Evolutionary conservation across 768 basidiomycete species (phyloP), one percentile per base, ranked within the genome.

Genomic region (Tylopilus sp.): DNA sequence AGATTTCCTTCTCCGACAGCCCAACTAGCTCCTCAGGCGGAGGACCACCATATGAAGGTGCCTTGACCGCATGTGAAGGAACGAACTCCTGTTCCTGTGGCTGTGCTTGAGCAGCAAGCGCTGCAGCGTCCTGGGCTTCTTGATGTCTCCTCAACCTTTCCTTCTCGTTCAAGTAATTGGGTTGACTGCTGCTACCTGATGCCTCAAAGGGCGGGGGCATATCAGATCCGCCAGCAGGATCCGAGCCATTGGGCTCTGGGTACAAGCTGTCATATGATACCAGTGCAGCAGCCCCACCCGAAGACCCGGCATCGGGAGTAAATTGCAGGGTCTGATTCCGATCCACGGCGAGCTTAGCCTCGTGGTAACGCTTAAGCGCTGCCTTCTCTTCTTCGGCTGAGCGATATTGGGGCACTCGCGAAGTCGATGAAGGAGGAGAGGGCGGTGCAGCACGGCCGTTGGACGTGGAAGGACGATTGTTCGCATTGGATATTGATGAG

Each of bases 371-470:
- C 57, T 66, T 75, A 50, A 90, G 63, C 22, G 84, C 84, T 3
- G 80, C 85, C 63, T 91, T 91, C 69, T 92, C 89, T 63, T 87
- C 79, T 55, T 83, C 85, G 0, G 88, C 88, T 19, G 82, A 80
- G 30, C 72, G 69, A 60, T 82, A 87, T 28, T 78, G 77, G 28
- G 82, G 79, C 4, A 75, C 63, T 3, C 63, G 54, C 6, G 65
- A 53, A 33, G 59, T 29, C 6, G 71, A 53, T 37, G 63, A 24
- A 30, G 72, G 56, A 24, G 61, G 65, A 31, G 68, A 49, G 52
- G 73, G 54, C n/a, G 70, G 61, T 24, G 66, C 50, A 13, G 62
- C 67, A 10, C 69, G 67, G n/a, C 66, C 53, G 30, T 59, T 61
- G 1, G 66, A 57, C 6, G 60, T 54, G 19, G 36, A 21, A 12